Conservation (phyloP, 2,329 filamentous ascomycete species). For the Trichoderma polysporum region DNA sequence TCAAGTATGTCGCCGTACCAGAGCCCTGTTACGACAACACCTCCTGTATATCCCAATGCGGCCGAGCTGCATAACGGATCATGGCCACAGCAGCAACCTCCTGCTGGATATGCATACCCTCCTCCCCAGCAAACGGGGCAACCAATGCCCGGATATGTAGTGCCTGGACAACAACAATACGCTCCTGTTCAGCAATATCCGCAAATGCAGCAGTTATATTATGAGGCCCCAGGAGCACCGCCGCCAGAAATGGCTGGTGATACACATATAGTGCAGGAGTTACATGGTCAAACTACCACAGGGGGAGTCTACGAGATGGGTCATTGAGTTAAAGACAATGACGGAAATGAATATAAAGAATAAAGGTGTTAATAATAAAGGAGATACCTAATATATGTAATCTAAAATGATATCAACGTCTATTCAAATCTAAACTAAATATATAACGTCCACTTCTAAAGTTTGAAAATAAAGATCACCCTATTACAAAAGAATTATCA, state of each 20-base stretch:
- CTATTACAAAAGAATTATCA: background rate
- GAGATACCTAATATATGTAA: constrained; percentile 6
- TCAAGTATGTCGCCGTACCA: constrained; percentile 4
- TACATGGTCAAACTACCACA: background rate
- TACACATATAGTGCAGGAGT: constrained; percentile 11
- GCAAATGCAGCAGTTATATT: constrained; percentile 3
- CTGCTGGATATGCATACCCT: background rate
- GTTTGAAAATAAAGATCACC: background rate
- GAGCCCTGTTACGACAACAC: background rate
- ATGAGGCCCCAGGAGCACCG: background rate
- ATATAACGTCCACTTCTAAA: background rate
- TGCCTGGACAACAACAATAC: background rate
- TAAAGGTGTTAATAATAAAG: background rate
- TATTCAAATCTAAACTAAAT: background rate
- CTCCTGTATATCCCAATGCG: background rate
- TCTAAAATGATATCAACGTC: constrained; percentile 9
- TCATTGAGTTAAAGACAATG: background rate
- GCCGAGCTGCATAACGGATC: background rate
- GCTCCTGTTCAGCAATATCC: background rate
- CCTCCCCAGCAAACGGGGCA: background rate
- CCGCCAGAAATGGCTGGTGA: constrained; percentile 7
- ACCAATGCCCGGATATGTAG: background rate
- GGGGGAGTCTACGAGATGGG: constrained; percentile 9
- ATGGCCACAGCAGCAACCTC: constrained; percentile 7
- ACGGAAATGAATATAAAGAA: background rate